Evolutionary conservation across 257 asterid genomes (phyloP).

Genomic region (Solanum pinnatisectum): DNA sequence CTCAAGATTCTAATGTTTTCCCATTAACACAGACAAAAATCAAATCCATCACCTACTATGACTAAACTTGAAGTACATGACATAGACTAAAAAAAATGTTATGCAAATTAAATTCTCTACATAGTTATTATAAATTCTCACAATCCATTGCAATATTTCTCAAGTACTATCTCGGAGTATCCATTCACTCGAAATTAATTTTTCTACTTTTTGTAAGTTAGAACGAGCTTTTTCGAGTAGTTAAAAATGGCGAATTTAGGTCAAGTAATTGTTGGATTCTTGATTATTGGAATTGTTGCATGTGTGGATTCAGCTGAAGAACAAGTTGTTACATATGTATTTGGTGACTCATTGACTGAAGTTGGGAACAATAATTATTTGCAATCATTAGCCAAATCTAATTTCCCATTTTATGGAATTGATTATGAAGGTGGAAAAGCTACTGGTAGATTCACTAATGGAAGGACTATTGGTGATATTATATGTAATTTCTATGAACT

Average conservation of each 20-base stretch:
- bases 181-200: neutral
- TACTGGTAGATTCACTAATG: conserved; percentile 84
- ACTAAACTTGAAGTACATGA: conserved; percentile 37
- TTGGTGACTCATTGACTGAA: conserved; percentile 86
- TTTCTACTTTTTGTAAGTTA: neutral
- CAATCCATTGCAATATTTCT: neutral
- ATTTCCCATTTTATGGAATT: conserved; percentile 59
- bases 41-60: conserved; percentile 24
- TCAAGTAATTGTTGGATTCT: neutral
- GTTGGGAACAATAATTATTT: conserved; percentile 79
- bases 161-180: neutral
- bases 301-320: conserved; percentile 6
- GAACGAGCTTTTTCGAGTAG: neutral
- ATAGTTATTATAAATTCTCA: conserved; percentile 18
- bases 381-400: conserved; percentile 58
- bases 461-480: conserved; percentile 75
- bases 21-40: neutral
- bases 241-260: conserved; percentile 3
- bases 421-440: conserved; percentile 50
- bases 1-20: neutral
- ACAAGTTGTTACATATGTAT: conserved; percentile 48
- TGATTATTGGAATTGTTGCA: conserved; percentile 2
- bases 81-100: conserved; percentile 25
- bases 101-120: neutral
- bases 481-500: conserved; percentile 23